Percentiles rank a stretch among this genome's conserved stretches.
Conservation (phyloP, 176 grass and related monocot species). For the Saccharum officinarum region DNA sequence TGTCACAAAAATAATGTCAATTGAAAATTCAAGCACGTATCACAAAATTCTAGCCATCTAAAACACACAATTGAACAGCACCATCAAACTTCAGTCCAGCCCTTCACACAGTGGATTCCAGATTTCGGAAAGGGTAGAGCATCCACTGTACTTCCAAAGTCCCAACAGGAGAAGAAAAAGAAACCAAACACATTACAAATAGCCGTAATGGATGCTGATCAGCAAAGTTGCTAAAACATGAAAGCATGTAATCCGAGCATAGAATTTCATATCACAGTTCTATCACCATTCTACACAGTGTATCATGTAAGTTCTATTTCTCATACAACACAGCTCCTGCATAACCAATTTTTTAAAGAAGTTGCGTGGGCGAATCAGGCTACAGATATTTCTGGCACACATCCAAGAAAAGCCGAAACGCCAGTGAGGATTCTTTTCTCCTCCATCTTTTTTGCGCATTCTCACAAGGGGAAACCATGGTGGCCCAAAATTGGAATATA, state of each 20-base stretch:
- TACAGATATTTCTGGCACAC: neutral
- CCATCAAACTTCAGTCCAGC: neutral
- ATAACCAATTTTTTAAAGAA: neutral
- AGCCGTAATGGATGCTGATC: neutral
- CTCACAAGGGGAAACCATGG: neutral
- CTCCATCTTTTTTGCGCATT: constrained; percentile 22
- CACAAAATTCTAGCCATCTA: neutral
- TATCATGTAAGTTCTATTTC: constrained; percentile 28
- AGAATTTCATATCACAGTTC: constrained; percentile 7
- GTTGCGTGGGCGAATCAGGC: neutral
- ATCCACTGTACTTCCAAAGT: neutral
- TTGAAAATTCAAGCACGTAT: too few species aligned
- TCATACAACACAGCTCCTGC: constrained; percentile 25
- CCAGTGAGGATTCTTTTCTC: constrained; percentile 4
- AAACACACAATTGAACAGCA: neutral
- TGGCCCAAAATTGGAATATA: constrained; percentile 38
- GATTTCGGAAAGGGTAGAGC: neutral
- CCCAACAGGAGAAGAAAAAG: neutral
- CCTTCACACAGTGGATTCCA: neutral
- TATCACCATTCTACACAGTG: constrained; percentile 36
- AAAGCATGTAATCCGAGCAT: constrained; percentile 3
- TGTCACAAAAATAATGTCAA: too few species aligned
- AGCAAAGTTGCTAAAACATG: neutral
- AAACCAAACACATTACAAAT: neutral
- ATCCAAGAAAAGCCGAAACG: neutral